Conservation (phyloP, 768 basidiomycete genomes). For the Coprinopsis marcescibilis region DNA sequence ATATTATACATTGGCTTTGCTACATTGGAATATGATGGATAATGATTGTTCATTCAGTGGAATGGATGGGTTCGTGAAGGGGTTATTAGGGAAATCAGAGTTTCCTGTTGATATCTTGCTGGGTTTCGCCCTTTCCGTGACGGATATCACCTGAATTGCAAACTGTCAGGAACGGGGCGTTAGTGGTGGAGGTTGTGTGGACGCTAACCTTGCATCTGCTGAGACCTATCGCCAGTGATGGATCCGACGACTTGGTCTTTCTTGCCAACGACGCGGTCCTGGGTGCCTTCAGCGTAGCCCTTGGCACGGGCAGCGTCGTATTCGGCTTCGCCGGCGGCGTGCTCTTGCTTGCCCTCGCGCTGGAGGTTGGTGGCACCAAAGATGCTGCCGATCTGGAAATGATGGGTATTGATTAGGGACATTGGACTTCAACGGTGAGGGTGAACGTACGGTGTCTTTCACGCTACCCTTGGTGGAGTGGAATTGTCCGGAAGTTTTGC, state of each 20-base stretch:
- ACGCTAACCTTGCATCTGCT: constrained; percentile 33
- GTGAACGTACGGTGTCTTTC: constrained; percentile 23
- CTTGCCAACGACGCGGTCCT: constrained; percentile 37
- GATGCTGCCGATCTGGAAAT: constrained; percentile 29
- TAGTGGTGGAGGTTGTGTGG: background rate
- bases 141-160: constrained; percentile 39
- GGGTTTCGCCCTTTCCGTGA: constrained; percentile 42
- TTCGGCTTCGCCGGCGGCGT: constrained; percentile 40
- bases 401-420: background rate
- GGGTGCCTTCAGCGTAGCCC: constrained; percentile 40
- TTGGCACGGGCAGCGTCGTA: constrained; percentile 40
- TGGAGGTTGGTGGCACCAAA: constrained; percentile 41
- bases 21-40: too few species aligned
- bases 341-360: constrained; percentile 41
- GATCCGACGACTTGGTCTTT: constrained; percentile 42
- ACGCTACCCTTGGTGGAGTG: constrained; percentile 22
- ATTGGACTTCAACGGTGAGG: background rate
- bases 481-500: constrained; percentile 14
- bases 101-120: constrained; percentile 13
- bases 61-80: too few species aligned
- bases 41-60: too few species aligned
- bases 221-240: constrained; percentile 38
- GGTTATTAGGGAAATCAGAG: too few species aligned
- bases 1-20: too few species aligned
- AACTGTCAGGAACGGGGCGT: background rate